A percentile compares a stretch with the other conserved stretches of the same genome.
Evolutionary conservation across 1,139 yeast genomes (phyloP).

Genomic region (Yarrowia galli): DNA sequence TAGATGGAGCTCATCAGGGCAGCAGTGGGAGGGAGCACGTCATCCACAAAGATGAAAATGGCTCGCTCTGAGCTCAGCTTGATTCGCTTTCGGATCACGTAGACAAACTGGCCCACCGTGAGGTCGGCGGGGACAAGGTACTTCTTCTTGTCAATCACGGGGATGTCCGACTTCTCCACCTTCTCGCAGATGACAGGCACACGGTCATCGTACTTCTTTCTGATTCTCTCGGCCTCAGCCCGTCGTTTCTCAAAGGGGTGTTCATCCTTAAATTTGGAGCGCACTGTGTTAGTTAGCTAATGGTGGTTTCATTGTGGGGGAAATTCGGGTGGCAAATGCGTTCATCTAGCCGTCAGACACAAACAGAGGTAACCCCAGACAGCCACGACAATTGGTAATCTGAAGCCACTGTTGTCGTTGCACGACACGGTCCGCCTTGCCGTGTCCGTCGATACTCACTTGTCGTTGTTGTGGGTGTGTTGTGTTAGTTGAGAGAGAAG

Average conservation of each 20-base stretch:
- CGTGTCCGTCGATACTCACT: slow-evolving; percentile 25
- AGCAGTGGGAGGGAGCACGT: slow-evolving; percentile 96
- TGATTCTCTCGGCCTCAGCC: slow-evolving; percentile 92
- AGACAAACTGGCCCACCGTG: slow-evolving; percentile 97
- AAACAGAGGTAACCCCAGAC: background rate
- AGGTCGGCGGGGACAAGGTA: slow-evolving; percentile 95
- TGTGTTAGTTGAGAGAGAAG: slow-evolving; percentile 37
- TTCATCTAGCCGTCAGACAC: background rate
- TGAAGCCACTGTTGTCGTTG: background rate
- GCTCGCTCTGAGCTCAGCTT: slow-evolving; percentile 98
- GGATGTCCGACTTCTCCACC: slow-evolving; percentile 95
- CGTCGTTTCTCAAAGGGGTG: slow-evolving; percentile 92
- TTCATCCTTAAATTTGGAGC: slow-evolving; percentile 93
- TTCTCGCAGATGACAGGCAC: slow-evolving; percentile 97
- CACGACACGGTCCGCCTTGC: background rate
- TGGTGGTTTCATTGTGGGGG: slow-evolving; percentile 3
- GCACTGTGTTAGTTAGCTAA: slow-evolving; percentile 54
- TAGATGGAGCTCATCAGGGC: slow-evolving; percentile 94
- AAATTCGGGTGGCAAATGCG: slow-evolving; percentile 31
- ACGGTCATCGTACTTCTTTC: slow-evolving; percentile 87
- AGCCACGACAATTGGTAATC: background rate
- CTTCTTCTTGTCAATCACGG: slow-evolving; percentile 95
- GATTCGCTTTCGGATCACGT: slow-evolving; percentile 94
- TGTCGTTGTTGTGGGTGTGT: slow-evolving; percentile 34
- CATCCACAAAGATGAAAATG: slow-evolving; percentile 93